These are phyloP conservation scores for Fusarium pseudocircinatum DNA, from an alignment of 2,329 filamentous ascomycete genomes.

Conservation along the genomic window DNA sequence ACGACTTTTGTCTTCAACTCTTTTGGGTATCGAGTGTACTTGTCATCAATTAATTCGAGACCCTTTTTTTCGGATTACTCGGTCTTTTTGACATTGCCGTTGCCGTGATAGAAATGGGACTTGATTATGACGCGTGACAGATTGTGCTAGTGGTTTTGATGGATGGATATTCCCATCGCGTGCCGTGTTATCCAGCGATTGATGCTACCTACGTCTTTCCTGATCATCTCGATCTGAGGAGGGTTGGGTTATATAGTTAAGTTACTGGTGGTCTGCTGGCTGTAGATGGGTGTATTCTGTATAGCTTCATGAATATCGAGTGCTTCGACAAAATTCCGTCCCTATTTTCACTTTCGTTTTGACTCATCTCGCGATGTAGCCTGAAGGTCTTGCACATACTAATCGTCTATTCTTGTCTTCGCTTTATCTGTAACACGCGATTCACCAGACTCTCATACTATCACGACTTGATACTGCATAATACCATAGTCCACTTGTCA, in stretches of 20 bases:
- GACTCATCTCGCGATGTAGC: not conserved
- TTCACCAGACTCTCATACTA: not conserved
- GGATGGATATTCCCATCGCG: constrained; percentile 2
- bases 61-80: not conserved
- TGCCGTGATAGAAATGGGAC: not conserved
- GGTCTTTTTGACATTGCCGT: constrained; percentile 6
- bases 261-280: not conserved
- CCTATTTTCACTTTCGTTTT: not conserved
- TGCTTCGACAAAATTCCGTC: too few species aligned
- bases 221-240: not conserved
- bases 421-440: accelerated
- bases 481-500: not conserved
- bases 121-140: not conserved
- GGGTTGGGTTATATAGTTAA: not conserved
- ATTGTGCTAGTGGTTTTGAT: not conserved
- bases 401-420: not conserved
- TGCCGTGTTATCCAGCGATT: constrained; percentile 9
- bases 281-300: not conserved
- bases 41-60: constrained; percentile 15
- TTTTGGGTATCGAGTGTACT: constrained; percentile 12
- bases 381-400: not conserved
- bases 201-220: not conserved
- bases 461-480: too few species aligned
- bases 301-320: not conserved
- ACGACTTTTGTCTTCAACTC: constrained; percentile 20